A percentile compares a stretch with the other conserved stretches of the same genome.
Conservation (phyloP, 441 rosid species). For the Pelargonium fulgidum region DNA sequence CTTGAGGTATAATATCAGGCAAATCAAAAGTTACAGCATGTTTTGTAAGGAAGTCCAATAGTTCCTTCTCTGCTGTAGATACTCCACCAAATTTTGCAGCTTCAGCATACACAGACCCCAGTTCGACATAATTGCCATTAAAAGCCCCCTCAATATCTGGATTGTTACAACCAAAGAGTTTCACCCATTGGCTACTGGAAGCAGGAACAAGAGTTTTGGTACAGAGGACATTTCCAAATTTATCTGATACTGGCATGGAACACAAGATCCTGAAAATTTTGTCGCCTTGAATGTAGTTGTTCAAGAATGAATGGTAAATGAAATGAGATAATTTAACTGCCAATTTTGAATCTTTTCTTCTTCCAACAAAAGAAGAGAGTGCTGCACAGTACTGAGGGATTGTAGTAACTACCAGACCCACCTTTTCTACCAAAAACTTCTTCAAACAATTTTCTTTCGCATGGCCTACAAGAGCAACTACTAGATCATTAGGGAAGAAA, state of each 20-base stretch:
- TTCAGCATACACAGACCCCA: neutral
- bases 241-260: neutral
- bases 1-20: neutral
- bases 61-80: neutral
- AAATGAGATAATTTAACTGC: neutral
- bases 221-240: neutral
- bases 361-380: neutral
- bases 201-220: neutral
- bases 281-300: neutral
- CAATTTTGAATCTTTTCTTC: neutral
- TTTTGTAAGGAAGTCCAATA: neutral
- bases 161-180: neutral
- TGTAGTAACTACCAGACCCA: neutral
- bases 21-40: neutral
- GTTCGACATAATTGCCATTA: neutral
- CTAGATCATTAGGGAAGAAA: neutral
- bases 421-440: neutral
- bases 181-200: neutral
- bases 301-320: neutral
- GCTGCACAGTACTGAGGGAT: neutral
- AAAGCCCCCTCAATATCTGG: neutral
- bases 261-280: neutral
- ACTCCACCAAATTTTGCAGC: neutral
- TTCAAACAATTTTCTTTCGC: neutral
- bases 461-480: neutral